These are phyloP conservation scores for Endoconidiophora polonica DNA, from an alignment of 2,329 filamentous ascomycete species.

Conservation along the genomic window DNA sequence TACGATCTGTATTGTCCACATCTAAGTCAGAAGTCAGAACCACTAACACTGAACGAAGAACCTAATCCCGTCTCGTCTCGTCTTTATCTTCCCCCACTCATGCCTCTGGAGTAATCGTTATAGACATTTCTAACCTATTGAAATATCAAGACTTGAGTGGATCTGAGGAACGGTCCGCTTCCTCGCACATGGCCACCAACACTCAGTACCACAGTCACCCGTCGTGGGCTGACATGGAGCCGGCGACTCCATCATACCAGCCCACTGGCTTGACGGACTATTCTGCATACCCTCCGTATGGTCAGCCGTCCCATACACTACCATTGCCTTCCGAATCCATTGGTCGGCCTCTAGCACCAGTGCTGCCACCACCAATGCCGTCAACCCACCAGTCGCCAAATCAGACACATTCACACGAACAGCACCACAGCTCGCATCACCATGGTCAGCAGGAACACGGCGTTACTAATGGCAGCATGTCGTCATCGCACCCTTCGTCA, in stretches of 20 bases:
- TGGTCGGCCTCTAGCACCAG: constrained; percentile 34
- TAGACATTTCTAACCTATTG: too few relatives aligned
- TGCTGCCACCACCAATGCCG: constrained; percentile 18
- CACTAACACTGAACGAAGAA: too few relatives aligned
- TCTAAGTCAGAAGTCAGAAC: too few relatives aligned
- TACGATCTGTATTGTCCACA: too few relatives aligned
- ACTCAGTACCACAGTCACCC: neutral
- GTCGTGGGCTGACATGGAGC: constrained; percentile 2
- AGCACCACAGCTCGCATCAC: constrained; percentile 21
- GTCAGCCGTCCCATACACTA: neutral
- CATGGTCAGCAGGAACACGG: neutral
- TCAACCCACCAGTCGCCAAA: constrained; percentile 21
- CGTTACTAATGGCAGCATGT: neutral
- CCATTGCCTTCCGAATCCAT: constrained; percentile 32
- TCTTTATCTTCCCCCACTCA: too few relatives aligned
- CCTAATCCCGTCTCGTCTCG: too few relatives aligned
- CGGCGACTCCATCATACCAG: neutral
- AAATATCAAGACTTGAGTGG: too few relatives aligned
- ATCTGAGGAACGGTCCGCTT: neutral
- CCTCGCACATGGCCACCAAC: constrained; percentile 7
- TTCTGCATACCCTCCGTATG: constrained; percentile 1
- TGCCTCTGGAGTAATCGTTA: too few relatives aligned
- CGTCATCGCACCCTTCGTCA: neutral
- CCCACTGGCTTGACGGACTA: constrained; percentile 2
- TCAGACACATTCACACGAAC: constrained; percentile 25